These are phyloP conservation scores for Guillardia theta DNA, from an alignment of 78 protist genomes.

Conservation along the genomic window DNA sequence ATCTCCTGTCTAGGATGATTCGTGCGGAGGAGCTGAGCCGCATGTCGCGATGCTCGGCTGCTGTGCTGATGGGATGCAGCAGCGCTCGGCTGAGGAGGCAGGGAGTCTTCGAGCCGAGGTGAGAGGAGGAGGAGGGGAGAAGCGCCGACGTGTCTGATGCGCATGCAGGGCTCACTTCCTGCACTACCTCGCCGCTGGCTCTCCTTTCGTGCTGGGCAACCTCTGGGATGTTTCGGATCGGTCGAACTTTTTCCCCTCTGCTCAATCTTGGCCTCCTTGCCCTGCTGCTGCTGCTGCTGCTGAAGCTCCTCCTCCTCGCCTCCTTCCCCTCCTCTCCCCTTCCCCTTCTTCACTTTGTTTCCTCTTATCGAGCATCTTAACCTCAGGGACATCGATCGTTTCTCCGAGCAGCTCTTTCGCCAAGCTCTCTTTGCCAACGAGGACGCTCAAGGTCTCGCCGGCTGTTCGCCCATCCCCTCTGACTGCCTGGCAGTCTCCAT, in stretches of 20 bases:
- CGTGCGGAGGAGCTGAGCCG: too few species aligned
- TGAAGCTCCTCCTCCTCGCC: too few species aligned
- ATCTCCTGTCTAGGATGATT: too few species aligned
- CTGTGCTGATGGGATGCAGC: neutral
- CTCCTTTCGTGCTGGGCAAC: neutral
- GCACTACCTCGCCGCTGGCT: neutral
- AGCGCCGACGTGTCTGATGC: too few species aligned
- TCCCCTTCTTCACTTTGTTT: too few species aligned
- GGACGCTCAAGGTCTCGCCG: neutral
- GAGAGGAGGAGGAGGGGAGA: too few species aligned
- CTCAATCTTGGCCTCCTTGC: too few species aligned
- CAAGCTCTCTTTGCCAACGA: neutral
- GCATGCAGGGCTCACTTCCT: too few species aligned
- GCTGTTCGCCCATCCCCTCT: neutral
- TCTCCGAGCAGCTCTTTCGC: neutral
- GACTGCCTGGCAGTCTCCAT: neutral
- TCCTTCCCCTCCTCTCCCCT: too few species aligned
- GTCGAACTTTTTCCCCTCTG: too few species aligned
- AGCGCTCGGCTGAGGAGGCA: neutral
- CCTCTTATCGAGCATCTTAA: too few species aligned
- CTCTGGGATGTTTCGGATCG: neutral
- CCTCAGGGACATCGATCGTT: slow-evolving; percentile 29
- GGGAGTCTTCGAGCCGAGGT: neutral
- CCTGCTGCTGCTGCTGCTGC: too few species aligned
- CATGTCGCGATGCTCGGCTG: neutral